Evolutionary conservation across 2,329 filamentous ascomycete species (phyloP), one percentile per base, ranked within the genome.

Genomic region (Arthrobotrys iridis): DNA sequence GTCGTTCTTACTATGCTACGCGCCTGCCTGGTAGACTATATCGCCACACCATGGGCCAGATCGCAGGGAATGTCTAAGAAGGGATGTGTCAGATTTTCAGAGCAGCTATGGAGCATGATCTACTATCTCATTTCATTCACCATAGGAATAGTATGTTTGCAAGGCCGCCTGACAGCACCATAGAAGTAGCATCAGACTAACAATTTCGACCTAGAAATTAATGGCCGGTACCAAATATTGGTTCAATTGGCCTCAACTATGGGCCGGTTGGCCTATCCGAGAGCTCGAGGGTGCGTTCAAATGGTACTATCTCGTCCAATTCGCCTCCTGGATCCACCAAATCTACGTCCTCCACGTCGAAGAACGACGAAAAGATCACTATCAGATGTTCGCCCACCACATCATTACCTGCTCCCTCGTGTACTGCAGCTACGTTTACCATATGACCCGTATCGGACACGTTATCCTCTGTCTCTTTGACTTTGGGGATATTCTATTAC

Each of bases 321-420:
- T 93, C 83, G 90, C 91, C 22, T 98, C 97, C 82, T 97, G 93
- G 91, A 83, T 97, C 52, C 94, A 98, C 83, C 93, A 97, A 83
- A 91, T 98, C 77, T 85, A 97, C 30, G 92, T 97, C 70, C 92
- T 98, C 81, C 91, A 97, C 83, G 93, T 98, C 74, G 95, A 99
- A 83, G 92, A 96, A 83, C 89, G 91, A 78, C 88, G 95, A 80
- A 98, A 98, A 84, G 95, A 99, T 80, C 91, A 97, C 83, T 91
- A 89, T 84, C 94, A 98, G 83, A 98, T 98, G 95, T 89, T 98
- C 78, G 90, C 89, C 15, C 95, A 98, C 82, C 95, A 99, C 83
- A 88, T 97, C 81, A 89, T 98, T 81, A 99, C 95, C 18, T 92
- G 90, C 80, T 85, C 86, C 3, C 88, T 99, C 46, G 89, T 99